Conservation (phyloP, 345 rosid genomes). For the Cochlearia excelsa region DNA sequence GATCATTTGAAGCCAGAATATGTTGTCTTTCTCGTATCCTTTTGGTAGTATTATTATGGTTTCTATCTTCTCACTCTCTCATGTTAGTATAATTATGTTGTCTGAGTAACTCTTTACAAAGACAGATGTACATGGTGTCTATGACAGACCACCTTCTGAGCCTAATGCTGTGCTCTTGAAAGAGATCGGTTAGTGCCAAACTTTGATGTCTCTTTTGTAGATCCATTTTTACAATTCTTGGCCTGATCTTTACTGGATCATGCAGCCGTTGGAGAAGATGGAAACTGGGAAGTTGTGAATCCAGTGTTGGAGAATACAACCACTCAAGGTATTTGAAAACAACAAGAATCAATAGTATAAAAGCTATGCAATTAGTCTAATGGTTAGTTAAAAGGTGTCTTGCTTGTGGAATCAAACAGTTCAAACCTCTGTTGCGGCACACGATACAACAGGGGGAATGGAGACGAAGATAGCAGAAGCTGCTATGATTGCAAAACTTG, state of each 20-base stretch:
- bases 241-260: neutral
- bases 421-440: slow-evolving; percentile 73
- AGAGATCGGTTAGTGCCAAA: slow-evolving; percentile 65
- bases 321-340: slow-evolving; percentile 47
- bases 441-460: slow-evolving; percentile 97
- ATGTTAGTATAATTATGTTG: slow-evolving; percentile 21
- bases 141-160: slow-evolving; percentile 81
- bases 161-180: slow-evolving; percentile 66
- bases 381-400: neutral
- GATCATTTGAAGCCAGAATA: slow-evolving; percentile 69
- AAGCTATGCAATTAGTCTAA: neutral
- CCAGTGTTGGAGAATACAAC: slow-evolving; percentile 44
- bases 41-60: neutral
- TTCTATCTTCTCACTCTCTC: neutral
- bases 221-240: neutral
- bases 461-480: slow-evolving; percentile 84
- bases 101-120: slow-evolving; percentile 43
- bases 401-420: slow-evolving; percentile 43
- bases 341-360: neutral
- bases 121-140: slow-evolving; percentile 91
- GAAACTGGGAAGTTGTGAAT: slow-evolving; percentile 69
- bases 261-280: slow-evolving; percentile 75
- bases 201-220: neutral
- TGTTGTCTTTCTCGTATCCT: slow-evolving; percentile 94
- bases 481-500: slow-evolving; percentile 82